Conservation (phyloP, 2,329 filamentous ascomycete genomes). For the Colletotrichum higginsianum region DNA sequence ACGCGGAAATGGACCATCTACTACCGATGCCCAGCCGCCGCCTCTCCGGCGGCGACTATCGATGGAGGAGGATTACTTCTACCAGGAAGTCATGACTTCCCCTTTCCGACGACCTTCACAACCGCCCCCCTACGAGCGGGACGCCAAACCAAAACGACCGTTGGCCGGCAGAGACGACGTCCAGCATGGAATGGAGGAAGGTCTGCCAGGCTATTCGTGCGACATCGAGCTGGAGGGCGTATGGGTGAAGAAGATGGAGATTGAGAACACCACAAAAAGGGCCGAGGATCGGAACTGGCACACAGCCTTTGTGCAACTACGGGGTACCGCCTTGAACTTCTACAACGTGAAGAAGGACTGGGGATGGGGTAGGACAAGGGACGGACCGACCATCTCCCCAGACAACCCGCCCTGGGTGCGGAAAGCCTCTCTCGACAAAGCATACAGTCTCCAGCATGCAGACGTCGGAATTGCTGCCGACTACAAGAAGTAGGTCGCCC, state of each 20-base stretch:
- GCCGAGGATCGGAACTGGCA: constrained; percentile 76
- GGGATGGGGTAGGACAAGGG: constrained; percentile 62
- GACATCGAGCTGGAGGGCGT: constrained; percentile 69
- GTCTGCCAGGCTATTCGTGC: constrained; percentile 70
- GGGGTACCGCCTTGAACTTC: constrained; percentile 78
- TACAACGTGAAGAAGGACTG: constrained; percentile 74
- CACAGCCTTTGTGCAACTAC: constrained; percentile 73
- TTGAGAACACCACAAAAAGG: constrained; percentile 74
- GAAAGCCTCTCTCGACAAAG: constrained; percentile 71
- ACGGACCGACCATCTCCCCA: constrained; percentile 63
- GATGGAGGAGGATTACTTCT: constrained; percentile 69
- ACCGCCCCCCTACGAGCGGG: constrained; percentile 62
- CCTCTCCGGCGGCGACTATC: constrained; percentile 63
- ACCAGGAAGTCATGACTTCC: constrained; percentile 66
- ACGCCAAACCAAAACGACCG: constrained; percentile 47
- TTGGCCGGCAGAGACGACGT: constrained; percentile 36
- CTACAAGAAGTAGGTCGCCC: constrained; percentile 73
- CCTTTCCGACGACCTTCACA: constrained; percentile 60
- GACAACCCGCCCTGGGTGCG: constrained; percentile 67
- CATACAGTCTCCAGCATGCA: constrained; percentile 82
- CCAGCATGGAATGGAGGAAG: constrained; percentile 51
- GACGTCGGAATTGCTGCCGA: constrained; percentile 83
- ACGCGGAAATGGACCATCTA: constrained; percentile 45
- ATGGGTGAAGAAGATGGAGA: constrained; percentile 76
- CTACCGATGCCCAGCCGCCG: constrained; percentile 53